Percentiles rank a stretch among this genome's conserved stretches.
phyloP scores from a whole-genome alignment of 129 eudicot genomes.

The carrot (Daucus carota) region DH1_v3.0 NC_030387.2:41494501-41495000 shows the following conservation, averaged over 20 bases:
- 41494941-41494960: background rate
- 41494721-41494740: slow-evolving; percentile 25
- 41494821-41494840: slow-evolving; percentile 51
- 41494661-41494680: slow-evolving; percentile 53
- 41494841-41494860: slow-evolving; percentile 46
- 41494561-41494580: slow-evolving; percentile 42
- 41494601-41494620: slow-evolving; percentile 53
- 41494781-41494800: slow-evolving; percentile 25
- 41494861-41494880: slow-evolving; percentile 22
- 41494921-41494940: too few species aligned
- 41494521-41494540: slow-evolving; percentile 33
- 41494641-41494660: slow-evolving; percentile 49
- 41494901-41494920: too few species aligned
- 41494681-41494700: slow-evolving; percentile 27
- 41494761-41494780: slow-evolving; percentile 22
- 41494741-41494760: slow-evolving; percentile 27
- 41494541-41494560: slow-evolving; percentile 43
- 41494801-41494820: slow-evolving; percentile 15
- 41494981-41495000: slow-evolving; percentile 32
- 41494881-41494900: slow-evolving; percentile 20
- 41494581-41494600: slow-evolving; percentile 44
- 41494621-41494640: slow-evolving; percentile 45
- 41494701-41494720: slow-evolving; percentile 19
- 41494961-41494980: background rate
- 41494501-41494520: slow-evolving; percentile 58